Base-by-base conservation (phyloP, 139 green algal genomes). In the Ostreobium quekettii region DNA sequence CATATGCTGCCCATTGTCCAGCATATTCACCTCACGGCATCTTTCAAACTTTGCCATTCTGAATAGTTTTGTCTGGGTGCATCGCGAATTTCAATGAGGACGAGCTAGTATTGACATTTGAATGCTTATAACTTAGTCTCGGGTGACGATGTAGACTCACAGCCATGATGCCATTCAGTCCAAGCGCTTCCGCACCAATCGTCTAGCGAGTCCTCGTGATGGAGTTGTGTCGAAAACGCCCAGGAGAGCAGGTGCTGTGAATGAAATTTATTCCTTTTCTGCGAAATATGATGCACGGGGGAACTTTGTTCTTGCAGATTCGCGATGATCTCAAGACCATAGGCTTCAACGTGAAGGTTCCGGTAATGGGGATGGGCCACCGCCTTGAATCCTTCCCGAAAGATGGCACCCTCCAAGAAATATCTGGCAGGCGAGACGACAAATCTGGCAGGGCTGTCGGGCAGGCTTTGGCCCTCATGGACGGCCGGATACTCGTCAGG, bases 261-360 rank as follows among this genome's bases (percentile, higher is more conserved):
- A 53, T 26, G 19, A 53, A 53, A 53, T 53, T 19, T 53, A 19
- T 53, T 53, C 19, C n/a, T n/a, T n/a, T n/a, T n/a, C n/a, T n/a
- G n/a, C n/a, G n/a, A n/a, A n/a, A n/a, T n/a, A n/a, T n/a, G n/a
- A n/a, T n/a, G n/a, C n/a, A n/a, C n/a, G n/a, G n/a, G n/a, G n/a
- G n/a, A n/a, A n/a, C n/a, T n/a, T n/a, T n/a, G n/a, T 53, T 7
- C 19, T 62, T 29, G n/a, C 53, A 62, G 53, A 62, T 62, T 32
- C 8, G 33, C 7, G 53, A 62, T 24, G 33, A 7, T 62, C 11
- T 26, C 15, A 26, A 62, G 33, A n/a, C 8, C 29, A 36, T 62
- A 24, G 19, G n/a, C 15, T n/a, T 62, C 15, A n/a, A 36, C 33
- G 8, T 62, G 11, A 62, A 62, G 33, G n/a, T 62, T 32, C 53